Percentiles rank a stretch among this genome's conserved stretches.
Conservation (phyloP, 495 filamentous ascomycete species). For the Bombardia bombarda region DNA sequence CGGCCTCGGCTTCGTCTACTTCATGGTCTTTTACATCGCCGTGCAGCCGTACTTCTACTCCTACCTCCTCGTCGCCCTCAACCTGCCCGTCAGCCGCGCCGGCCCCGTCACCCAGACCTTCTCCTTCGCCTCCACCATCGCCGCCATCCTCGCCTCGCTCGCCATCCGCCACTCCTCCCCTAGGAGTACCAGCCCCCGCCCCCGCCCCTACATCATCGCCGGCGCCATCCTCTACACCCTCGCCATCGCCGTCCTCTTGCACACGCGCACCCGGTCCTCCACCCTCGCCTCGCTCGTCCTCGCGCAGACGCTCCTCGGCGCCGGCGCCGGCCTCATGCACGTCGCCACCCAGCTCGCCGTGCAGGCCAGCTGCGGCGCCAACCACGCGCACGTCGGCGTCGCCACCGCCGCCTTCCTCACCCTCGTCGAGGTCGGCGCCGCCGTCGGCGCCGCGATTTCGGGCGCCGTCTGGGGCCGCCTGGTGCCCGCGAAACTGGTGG, state of each 20-base stretch:
- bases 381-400: slow-evolving; percentile 53
- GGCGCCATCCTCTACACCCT: slow-evolving; percentile 52
- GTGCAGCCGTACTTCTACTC: slow-evolving; percentile 53
- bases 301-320: slow-evolving; percentile 63
- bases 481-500: slow-evolving; percentile 39
- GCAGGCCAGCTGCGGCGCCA: slow-evolving; percentile 37
- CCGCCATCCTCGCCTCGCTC: slow-evolving; percentile 44
- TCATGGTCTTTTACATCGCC: slow-evolving; percentile 57
- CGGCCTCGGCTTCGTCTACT: slow-evolving; percentile 44
- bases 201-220: slow-evolving; percentile 31
- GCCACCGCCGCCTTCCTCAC: slow-evolving; percentile 53
- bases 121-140: slow-evolving; percentile 44
- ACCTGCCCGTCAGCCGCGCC: slow-evolving; percentile 44
- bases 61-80: slow-evolving; percentile 58
- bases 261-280: slow-evolving; percentile 48
- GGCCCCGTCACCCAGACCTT: slow-evolving; percentile 46
- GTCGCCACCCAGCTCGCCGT: slow-evolving; percentile 54
- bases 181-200: slow-evolving; percentile 10
- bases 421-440: slow-evolving; percentile 50
- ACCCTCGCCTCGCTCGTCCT: slow-evolving; percentile 53
- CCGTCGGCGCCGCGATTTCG: slow-evolving; percentile 51
- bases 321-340: slow-evolving; percentile 49
- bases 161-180: slow-evolving; percentile 48
- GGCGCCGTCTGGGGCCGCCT: slow-evolving; percentile 56
- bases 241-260: slow-evolving; percentile 56